A percentile compares a stretch with the other conserved stretches of the same genome.
phyloP scores from a whole-genome alignment of 306 rosid species.

The Glycine latifolia region DNA sequence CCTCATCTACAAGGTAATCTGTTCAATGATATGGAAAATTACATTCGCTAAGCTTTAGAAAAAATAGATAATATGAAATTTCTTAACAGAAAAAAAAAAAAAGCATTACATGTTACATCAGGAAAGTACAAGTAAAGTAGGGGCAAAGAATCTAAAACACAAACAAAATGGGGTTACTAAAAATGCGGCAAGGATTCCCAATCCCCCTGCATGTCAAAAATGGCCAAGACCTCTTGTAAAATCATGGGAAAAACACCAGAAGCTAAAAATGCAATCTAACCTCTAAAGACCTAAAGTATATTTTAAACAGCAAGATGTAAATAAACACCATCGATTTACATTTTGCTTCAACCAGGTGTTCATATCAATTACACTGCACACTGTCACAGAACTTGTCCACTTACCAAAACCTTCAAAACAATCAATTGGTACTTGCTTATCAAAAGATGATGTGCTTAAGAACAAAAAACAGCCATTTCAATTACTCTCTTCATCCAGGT shows the following conservation, averaged over 20 bases:
- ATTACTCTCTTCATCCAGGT: neutral
- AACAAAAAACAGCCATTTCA: too few relatives aligned
- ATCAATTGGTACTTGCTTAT: too few relatives aligned
- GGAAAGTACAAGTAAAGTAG: neutral
- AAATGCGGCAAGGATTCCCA: conserved; percentile 13
- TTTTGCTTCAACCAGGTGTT: neutral
- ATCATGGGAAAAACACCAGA: neutral
- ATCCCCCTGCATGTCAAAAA: neutral
- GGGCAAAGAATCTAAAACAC: conserved; percentile 11
- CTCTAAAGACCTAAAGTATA: too few relatives aligned
- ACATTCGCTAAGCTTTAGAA: conserved; percentile 30
- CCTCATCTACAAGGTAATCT: conserved; percentile 99
- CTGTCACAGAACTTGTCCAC: too few relatives aligned
- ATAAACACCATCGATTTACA: neutral
- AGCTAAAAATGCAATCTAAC: too few relatives aligned
- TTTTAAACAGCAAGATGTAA: neutral
- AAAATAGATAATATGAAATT: conserved; percentile 11
- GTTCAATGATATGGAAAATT: conserved; percentile 52
- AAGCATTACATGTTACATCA: neutral
- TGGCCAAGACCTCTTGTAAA: neutral
- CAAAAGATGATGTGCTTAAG: too few relatives aligned
- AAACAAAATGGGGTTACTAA: neutral
- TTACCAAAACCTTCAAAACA: too few relatives aligned
- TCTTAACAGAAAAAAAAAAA: neutral
- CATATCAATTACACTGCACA: too few relatives aligned